Conservation (phyloP, 2,329 filamentous ascomycete genomes). For the Helicocarpus griseus region DNA sequence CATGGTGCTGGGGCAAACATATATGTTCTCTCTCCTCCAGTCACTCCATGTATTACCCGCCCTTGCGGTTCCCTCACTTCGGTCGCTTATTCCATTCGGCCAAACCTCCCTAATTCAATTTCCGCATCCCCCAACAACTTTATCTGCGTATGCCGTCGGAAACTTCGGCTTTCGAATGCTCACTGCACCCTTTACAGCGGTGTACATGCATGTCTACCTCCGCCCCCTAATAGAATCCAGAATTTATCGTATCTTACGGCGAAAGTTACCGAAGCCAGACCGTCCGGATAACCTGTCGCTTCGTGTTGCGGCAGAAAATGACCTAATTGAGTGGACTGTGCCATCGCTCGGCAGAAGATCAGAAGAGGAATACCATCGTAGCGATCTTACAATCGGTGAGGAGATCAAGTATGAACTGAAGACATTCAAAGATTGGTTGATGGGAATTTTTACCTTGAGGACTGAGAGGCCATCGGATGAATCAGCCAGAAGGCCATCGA, state of each 20-base stretch:
- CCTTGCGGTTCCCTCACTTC: conserved; percentile 22
- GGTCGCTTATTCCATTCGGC: conserved; percentile 29
- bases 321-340: conserved; percentile 35
- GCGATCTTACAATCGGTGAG: conserved; percentile 26
- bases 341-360: conserved; percentile 30
- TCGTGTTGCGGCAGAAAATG: conserved; percentile 33
- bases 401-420: conserved; percentile 29
- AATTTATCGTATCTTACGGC: conserved; percentile 31
- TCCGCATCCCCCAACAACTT: conserved; percentile 19
- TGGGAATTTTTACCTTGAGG: conserved; percentile 20
- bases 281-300: conserved; percentile 33
- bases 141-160: conserved; percentile 21
- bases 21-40: conserved; percentile 36
- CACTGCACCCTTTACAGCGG: conserved; percentile 26
- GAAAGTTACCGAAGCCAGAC: conserved; percentile 32
- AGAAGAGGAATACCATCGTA: conserved; percentile 31
- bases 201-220: conserved; percentile 28
- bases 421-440: conserved; percentile 23
- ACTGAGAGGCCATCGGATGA: conserved; percentile 12
- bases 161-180: conserved; percentile 19
- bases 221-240: conserved; percentile 30
- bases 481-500: conserved; percentile 14
- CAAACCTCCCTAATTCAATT: conserved; percentile 25
- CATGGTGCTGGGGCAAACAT: conserved; percentile 30
- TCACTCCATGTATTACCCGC: conserved; percentile 31